Base-by-base conservation (phyloP, 768 basidiomycete species). In the Solioccasus polychromus region DNA sequence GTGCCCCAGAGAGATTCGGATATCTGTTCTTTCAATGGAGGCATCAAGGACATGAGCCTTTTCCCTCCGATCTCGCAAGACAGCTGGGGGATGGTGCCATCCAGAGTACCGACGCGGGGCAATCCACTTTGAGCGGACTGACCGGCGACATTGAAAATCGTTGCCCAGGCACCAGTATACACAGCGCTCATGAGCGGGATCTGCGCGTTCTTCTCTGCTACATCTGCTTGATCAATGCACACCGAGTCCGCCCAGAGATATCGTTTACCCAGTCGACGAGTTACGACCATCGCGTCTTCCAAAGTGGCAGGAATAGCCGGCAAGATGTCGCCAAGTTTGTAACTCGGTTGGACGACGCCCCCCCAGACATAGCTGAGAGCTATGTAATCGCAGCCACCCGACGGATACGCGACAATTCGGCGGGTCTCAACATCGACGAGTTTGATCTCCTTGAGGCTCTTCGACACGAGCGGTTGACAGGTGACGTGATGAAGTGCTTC, bases 331-430 rank as follows among this genome's bases (percentile, higher is more conserved):
- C 58, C 44, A 5, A 50, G 46, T 20, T 42, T 47, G 43, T 29
- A 50, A 23, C 38, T 39, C 2, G 30, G 39, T 19, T 58, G 50
- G 2, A 31, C 23, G 2, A 43, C 45, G 6, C 35, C 37, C 17
- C 58, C 51, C 58, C 51, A 56, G 8, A 59, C 51, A 11, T 58
- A 55, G 12, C 53, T 60, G 23, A 46, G 45, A 1, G 58, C 39
- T 23, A 51, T 12, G 17, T 44, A 60, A 5, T 48, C 44, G 32
- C 54, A 47, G 18, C 44, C 26, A 3, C 26, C 25, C 1, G 18
- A 12, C 2, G 42, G 54, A 44, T 53, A 48, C 18, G 6, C 8
- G 34, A 50, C 37, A 18, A 50, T 43, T 22, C 45, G 29, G 24
- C 48, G 48, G 5, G 51, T 36, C 9, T 41, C 48, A 2, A 46